Evolutionary conservation across 129 eudicot species (phyloP), one percentile per base, ranked within the genome.

Genomic region (Tanacetum coccineum): DNA sequence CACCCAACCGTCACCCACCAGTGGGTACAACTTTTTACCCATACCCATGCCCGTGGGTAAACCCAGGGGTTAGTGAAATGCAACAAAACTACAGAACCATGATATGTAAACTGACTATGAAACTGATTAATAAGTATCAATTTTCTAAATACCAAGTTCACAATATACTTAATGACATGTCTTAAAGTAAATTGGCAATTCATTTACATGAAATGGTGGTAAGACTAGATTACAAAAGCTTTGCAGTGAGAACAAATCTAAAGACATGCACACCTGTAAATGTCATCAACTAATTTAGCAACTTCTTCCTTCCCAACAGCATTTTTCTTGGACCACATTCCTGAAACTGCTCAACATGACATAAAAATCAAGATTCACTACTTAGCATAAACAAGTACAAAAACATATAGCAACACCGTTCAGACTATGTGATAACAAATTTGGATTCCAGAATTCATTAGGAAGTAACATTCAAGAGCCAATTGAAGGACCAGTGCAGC

Each of bases 281-380:
- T 89, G 73, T 89, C 96, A 79, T 93, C 96, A 47, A 93, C 90
- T 48, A 89, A 78, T 78, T 83, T 93, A 48, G 95, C 96, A 54
- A 93, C 90, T 45, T 82, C 93, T 72, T 89, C 99, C 81, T 82
- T 89, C 59, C 92, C 80, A 75, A 93, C 79, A 63, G 83, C 80
- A 64, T 70, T 79, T 81, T 78, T 86, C 82, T 93, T 93, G 25
- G 96, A 81, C 95, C 92, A 93, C 79, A 81, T 73, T 67, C 91
- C 95, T 44, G 93, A 82, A 76, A 74, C 96, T 88, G 81, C 62
- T 59, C 56, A 67, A 70, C 50, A 56, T 32, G 47, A 70, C 19
- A 60, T 15, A 73, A 7, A 55, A 59, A 21, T 63, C 55, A 70
- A 69, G 4, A 14, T 32, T 65, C 47, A 56, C 18, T 28, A 32